These are phyloP conservation scores for Fibroporia radiculosa DNA, from an alignment of 768 basidiomycete genomes.

Conservation along the genomic window DNA sequence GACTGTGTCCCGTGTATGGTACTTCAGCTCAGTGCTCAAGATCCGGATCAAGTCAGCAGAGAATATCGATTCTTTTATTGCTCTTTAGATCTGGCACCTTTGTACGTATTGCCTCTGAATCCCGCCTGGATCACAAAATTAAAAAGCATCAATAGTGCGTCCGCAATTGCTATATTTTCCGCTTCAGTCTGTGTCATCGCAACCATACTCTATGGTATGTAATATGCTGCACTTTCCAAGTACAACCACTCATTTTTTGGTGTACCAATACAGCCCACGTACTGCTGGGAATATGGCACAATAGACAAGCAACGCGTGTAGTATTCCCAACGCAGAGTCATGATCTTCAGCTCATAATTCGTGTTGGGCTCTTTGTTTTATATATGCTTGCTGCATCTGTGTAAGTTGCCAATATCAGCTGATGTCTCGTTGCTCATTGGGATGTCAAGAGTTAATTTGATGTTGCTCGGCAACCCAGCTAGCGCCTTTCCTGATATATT, in stretches of 20 bases:
- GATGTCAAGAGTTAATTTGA: constrained; percentile 4
- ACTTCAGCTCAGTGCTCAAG: constrained; percentile 13
- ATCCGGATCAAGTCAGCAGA: constrained; percentile 17
- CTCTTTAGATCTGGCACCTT: constrained; percentile 15
- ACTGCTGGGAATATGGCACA: too few relatives aligned
- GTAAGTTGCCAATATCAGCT: constrained; percentile 10
- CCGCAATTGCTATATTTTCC: constrained; percentile 14
- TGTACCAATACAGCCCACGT: too few relatives aligned
- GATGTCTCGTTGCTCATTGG: background rate
- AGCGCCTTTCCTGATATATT: constrained; percentile 19
- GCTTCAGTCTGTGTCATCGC: constrained; percentile 17
- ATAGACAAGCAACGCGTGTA: too few relatives aligned
- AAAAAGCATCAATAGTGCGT: constrained; percentile 6
- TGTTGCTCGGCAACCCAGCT: constrained; percentile 3
- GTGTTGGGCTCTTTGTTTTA: constrained; percentile 16
- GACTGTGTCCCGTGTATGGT: background rate
- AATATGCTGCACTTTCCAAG: too few relatives aligned
- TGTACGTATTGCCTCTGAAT: constrained; percentile 12
- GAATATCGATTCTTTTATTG: constrained; percentile 22
- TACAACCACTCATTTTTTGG: too few relatives aligned
- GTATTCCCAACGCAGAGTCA: too few relatives aligned
- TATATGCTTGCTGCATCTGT: constrained; percentile 16
- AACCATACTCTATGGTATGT: constrained; percentile 15
- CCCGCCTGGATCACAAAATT: background rate
- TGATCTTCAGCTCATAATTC: too few relatives aligned